phyloP scores from a whole-genome alignment of 441 rosid species.

The Hura crepitans region DNA sequence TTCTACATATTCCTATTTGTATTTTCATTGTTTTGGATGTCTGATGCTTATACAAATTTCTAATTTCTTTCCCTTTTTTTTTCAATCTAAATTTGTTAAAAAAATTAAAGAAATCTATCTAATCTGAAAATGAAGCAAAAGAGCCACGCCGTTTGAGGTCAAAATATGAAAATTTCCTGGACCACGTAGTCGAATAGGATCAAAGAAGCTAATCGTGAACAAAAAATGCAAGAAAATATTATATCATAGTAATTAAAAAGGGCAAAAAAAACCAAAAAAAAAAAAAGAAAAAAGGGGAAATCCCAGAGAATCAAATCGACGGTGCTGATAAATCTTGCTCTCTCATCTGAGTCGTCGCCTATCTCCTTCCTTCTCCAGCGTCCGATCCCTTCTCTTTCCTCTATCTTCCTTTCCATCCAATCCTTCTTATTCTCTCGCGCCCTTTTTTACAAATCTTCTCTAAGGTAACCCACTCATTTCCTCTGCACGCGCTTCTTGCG shows the following conservation, averaged over 20 bases:
- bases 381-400: slow-evolving; percentile 65
- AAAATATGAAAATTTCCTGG: not conserved
- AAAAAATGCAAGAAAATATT: not conserved
- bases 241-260: too few species aligned
- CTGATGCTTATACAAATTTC: too few species aligned
- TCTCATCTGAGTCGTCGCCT: slow-evolving; percentile 59
- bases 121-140: too few species aligned
- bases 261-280: too few species aligned
- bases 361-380: slow-evolving; percentile 78
- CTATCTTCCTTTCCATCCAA: slow-evolving; percentile 30
- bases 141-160: not conserved
- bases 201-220: too few species aligned
- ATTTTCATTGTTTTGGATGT: too few species aligned
- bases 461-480: not conserved
- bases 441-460: slow-evolving; percentile 26
- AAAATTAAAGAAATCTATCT: too few species aligned
- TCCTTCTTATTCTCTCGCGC: slow-evolving; percentile 57
- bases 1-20: too few species aligned
- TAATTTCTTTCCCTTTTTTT: too few species aligned
- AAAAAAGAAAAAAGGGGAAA: not conserved
- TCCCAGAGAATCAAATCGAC: slow-evolving; percentile 39
- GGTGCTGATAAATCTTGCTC: slow-evolving; percentile 67
- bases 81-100: too few species aligned
- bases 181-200: slow-evolving; percentile 19
- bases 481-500: not conserved